Conservation (phyloP, 2,329 filamentous ascomycete genomes). For the Neofusicoccum sp. region DNA sequence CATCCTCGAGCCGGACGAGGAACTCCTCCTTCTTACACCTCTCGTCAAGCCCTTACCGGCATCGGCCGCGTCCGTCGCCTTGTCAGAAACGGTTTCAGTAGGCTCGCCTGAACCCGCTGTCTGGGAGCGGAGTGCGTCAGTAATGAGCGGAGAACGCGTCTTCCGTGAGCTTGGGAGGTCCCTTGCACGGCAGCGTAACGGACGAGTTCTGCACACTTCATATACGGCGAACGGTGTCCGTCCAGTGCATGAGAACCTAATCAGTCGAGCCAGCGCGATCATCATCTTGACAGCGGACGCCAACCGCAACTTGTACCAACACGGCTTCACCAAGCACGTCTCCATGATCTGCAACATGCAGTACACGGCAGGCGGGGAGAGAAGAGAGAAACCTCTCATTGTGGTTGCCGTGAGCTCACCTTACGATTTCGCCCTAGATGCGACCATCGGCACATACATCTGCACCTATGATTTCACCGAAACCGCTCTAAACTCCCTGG, state of each 20-base stretch:
- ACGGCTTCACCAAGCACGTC: conserved; percentile 93
- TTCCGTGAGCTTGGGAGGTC: conserved; percentile 87
- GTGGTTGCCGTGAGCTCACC: conserved; percentile 93
- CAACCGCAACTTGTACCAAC: conserved; percentile 89
- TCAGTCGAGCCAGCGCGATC: conserved; percentile 82
- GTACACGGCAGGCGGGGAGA: conserved; percentile 67
- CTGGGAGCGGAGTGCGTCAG: conserved; percentile 57
- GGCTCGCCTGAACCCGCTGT: conserved; percentile 55
- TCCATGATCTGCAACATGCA: conserved; percentile 92
- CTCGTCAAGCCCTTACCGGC: conserved; percentile 90
- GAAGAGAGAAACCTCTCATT: conserved; percentile 74
- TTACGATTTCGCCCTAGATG: conserved; percentile 94
- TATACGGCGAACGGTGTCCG: conserved; percentile 92
- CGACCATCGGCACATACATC: conserved; percentile 84
- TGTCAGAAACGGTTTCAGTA: conserved; percentile 62
- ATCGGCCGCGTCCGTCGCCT: conserved; percentile 73
- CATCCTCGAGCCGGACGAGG: conserved; percentile 79
- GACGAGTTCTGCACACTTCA: conserved; percentile 86
- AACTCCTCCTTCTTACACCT: conserved; percentile 84
- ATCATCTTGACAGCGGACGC: conserved; percentile 92
- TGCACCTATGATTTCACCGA: conserved; percentile 98
- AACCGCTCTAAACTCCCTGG: conserved; percentile 79
- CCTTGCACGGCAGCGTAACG: conserved; percentile 79
- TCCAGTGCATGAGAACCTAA: conserved; percentile 89
- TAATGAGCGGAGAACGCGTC: conserved; percentile 91